Evolutionary conservation across 371 early-diverging fungal species (phyloP).

Genomic region (Mortierella sp.): DNA sequence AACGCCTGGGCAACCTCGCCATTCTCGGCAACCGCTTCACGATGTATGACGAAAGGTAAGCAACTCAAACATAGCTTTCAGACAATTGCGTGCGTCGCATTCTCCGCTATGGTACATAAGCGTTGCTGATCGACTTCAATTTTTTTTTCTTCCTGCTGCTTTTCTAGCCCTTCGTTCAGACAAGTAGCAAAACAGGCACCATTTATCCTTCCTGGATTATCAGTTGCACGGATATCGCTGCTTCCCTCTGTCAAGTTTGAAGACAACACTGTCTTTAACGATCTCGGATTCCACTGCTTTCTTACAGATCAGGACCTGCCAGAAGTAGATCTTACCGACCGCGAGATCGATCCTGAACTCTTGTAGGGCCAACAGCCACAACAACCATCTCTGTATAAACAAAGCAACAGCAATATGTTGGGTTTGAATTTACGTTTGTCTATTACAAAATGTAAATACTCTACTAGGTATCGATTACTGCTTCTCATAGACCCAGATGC

Average conservation of each 20-base stretch:
- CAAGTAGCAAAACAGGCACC: slow-evolving; percentile 67
- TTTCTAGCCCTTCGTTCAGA: slow-evolving; percentile 63
- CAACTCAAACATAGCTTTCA: too few relatives aligned
- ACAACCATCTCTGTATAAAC: not conserved
- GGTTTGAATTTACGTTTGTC: not conserved
- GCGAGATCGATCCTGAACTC: slow-evolving; percentile 47
- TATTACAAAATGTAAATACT: not conserved
- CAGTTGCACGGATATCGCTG: slow-evolving; percentile 56
- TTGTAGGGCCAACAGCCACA: not conserved
- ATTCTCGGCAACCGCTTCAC: slow-evolving; percentile 73
- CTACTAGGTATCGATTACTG: not conserved
- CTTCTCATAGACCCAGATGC: slow-evolving; percentile 68
- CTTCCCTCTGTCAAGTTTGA: slow-evolving; percentile 69
- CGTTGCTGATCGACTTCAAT: not conserved
- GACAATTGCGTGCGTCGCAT: not conserved
- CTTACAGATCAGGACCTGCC: slow-evolving; percentile 21
- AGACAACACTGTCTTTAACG: slow-evolving; percentile 70
- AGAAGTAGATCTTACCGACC: slow-evolving; percentile 25
- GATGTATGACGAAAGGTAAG: slow-evolving; percentile 73
- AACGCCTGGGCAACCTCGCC: slow-evolving; percentile 55
- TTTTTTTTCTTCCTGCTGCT: not conserved
- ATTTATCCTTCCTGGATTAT: slow-evolving; percentile 66
- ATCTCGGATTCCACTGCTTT: slow-evolving; percentile 58
- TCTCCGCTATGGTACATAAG: not conserved
- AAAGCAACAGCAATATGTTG: not conserved